phyloP scores from a whole-genome alignment of 1,139 yeast species.

The Taphrina flavorubra region DNA sequence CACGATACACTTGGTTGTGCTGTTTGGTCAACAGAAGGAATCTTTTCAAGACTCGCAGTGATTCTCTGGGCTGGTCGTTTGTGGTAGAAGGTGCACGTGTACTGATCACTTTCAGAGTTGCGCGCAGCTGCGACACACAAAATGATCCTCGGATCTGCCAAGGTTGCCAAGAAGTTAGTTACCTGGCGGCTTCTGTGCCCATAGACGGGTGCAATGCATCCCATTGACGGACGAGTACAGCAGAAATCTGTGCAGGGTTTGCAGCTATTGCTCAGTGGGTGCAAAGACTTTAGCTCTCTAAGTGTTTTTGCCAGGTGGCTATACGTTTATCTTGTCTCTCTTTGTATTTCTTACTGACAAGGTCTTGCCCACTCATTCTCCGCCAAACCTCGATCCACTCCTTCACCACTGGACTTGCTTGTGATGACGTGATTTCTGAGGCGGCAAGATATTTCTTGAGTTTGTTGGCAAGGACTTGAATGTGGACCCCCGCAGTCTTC shows the following conservation, averaged over 20 bases:
- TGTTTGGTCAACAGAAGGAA: too few relatives aligned
- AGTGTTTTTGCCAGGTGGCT: neutral
- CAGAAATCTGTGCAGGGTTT: too few relatives aligned
- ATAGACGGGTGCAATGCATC: too few relatives aligned
- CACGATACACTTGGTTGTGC: too few relatives aligned
- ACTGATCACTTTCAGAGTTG: neutral
- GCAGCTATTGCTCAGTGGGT: neutral
- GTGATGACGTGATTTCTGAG: neutral
- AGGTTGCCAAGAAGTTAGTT: too few relatives aligned
- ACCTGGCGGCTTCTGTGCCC: too few relatives aligned
- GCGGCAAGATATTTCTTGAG: neutral
- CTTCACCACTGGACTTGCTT: neutral
- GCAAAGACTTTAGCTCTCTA: neutral
- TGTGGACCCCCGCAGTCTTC: neutral
- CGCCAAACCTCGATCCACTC: conserved; percentile 6
- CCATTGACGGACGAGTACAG: too few relatives aligned
- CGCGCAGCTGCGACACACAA: too few relatives aligned
- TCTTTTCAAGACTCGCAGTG: too few relatives aligned
- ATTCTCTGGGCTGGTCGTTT: too few relatives aligned
- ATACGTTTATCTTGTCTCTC: conserved; percentile 1
- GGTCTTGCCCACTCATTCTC: neutral
- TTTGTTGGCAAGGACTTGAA: neutral
- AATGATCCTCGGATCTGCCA: too few relatives aligned
- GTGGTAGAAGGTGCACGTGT: neutral
- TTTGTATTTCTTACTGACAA: neutral